A percentile compares a stretch with the other conserved stretches of the same genome.
These are phyloP conservation scores for Kluyveromyces nonfermentans DNA, from an alignment of 805 yeast species.

Conservation along the genomic window DNA sequence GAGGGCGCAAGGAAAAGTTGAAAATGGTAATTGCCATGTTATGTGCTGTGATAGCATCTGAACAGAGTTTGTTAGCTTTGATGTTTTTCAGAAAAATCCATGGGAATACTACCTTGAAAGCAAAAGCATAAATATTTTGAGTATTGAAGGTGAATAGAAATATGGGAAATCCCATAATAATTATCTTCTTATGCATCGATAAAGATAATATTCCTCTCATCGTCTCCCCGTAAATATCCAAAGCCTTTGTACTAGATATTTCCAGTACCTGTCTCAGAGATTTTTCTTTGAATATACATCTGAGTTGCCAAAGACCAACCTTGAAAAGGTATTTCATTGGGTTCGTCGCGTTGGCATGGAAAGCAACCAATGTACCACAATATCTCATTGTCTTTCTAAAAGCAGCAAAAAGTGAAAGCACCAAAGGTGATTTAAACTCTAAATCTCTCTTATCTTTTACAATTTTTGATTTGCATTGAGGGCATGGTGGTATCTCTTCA, in stretches of 20 bases:
- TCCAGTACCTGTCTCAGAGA: constrained; percentile 15
- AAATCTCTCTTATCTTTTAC: constrained; percentile 4
- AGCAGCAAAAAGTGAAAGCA: neutral
- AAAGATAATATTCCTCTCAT: constrained; percentile 15
- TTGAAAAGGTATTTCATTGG: constrained; percentile 15
- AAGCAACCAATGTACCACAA: constrained; percentile 4
- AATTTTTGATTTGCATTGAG: constrained; percentile 15
- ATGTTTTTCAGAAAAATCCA: constrained; percentile 6
- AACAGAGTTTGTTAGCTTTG: neutral
- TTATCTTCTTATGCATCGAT: constrained; percentile 10
- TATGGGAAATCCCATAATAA: constrained; percentile 15
- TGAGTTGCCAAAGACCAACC: constrained; percentile 21
- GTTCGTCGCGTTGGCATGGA: constrained; percentile 9
- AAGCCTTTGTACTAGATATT: constrained; percentile 20
- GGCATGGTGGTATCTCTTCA: constrained; percentile 11
- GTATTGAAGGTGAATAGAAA: constrained; percentile 4
- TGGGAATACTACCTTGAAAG: constrained; percentile 6
- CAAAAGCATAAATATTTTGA: constrained; percentile 4
- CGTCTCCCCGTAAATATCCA: constrained; percentile 21
- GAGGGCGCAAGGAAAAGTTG: constrained; percentile 5
- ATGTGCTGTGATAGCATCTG: constrained; percentile 3
- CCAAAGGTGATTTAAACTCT: constrained; percentile 1
- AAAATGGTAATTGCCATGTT: constrained; percentile 6
- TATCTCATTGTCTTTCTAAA: constrained; percentile 6
- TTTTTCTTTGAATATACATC: constrained; percentile 22